A percentile compares a stretch with the other conserved stretches of the same genome.
These are phyloP conservation scores for Pseudocercospora crystallina DNA, from an alignment of 2,329 filamentous ascomycete species.

Conservation along the genomic window DNA sequence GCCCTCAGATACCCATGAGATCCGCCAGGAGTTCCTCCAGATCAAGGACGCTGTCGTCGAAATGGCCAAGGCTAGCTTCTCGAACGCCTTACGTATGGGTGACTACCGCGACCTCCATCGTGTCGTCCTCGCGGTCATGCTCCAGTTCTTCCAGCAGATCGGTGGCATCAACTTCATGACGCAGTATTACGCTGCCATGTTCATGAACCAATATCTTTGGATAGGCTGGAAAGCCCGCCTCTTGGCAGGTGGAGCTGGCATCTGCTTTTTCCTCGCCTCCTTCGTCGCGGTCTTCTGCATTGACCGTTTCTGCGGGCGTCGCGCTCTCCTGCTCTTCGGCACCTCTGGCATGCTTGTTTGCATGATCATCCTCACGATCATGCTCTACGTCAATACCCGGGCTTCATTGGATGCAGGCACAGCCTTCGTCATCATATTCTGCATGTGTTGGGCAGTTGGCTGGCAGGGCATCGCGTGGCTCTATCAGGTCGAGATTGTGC, in stretches of 20 bases:
- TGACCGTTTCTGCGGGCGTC: constrained; percentile 35
- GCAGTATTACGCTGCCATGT: constrained; percentile 46
- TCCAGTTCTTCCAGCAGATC: constrained; percentile 40
- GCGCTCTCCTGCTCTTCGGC: constrained; percentile 35
- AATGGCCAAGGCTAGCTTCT: constrained; percentile 35
- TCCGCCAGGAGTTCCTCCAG: constrained; percentile 50
- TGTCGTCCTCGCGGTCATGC: constrained; percentile 35
- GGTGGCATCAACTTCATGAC: constrained; percentile 40
- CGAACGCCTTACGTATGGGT: constrained; percentile 32
- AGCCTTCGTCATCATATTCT: constrained; percentile 62
- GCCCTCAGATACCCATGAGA: constrained; percentile 43
- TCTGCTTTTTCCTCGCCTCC: constrained; percentile 53
- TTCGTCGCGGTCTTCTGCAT: constrained; percentile 49
- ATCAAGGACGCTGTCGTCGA: constrained; percentile 56
- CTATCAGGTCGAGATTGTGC: constrained; percentile 62
- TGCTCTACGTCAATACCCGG: constrained; percentile 38
- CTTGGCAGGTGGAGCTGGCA: constrained; percentile 35
- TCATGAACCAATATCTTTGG: constrained; percentile 38
- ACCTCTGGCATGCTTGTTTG: constrained; percentile 54
- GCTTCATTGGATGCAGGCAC: constrained; percentile 45
- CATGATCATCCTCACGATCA: constrained; percentile 60
- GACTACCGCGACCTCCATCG: constrained; percentile 38
- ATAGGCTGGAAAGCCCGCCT: constrained; percentile 32
- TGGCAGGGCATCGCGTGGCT: constrained; percentile 64
- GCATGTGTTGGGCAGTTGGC: constrained; percentile 58